phyloP scores from a whole-genome alignment of 441 rosid species.

The Isatis lusitanica region DNA sequence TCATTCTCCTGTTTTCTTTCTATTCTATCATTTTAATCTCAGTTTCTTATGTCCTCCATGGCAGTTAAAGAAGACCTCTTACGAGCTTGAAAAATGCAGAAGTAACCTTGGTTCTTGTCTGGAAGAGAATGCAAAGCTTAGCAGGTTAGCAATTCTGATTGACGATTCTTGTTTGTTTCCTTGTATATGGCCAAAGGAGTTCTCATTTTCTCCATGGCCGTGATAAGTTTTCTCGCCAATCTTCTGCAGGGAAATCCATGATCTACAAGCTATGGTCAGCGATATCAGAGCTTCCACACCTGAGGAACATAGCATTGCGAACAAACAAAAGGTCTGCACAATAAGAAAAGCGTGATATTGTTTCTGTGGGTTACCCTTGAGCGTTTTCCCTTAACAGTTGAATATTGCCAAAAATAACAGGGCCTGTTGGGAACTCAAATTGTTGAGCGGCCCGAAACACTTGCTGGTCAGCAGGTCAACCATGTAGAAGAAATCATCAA shows the following conservation, averaged over 20 bases:
- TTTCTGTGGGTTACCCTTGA: slow-evolving; percentile 10
- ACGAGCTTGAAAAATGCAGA: slow-evolving; percentile 79
- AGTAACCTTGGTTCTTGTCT: slow-evolving; percentile 65
- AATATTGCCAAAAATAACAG: slow-evolving; percentile 42
- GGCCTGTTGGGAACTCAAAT: slow-evolving; percentile 38
- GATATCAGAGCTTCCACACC: slow-evolving; percentile 43
- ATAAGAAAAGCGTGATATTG: background rate
- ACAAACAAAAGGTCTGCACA: slow-evolving; percentile 47
- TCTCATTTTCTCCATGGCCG: slow-evolving; percentile 29
- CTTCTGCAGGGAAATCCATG: slow-evolving; percentile 69
- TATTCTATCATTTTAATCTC: slow-evolving; percentile 19
- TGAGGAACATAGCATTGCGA: slow-evolving; percentile 37
- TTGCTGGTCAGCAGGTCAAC: slow-evolving; percentile 43
- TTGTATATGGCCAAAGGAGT: slow-evolving; percentile 5
- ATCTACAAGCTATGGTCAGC: slow-evolving; percentile 52
- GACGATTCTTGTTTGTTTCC: slow-evolving; percentile 26
- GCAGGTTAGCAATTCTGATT: slow-evolving; percentile 53
- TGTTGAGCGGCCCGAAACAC: slow-evolving; percentile 36
- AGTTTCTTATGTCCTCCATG: slow-evolving; percentile 31
- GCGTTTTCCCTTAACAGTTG: slow-evolving; percentile 17
- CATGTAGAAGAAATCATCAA: slow-evolving; percentile 67
- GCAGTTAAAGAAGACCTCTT: slow-evolving; percentile 62
- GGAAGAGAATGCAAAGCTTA: slow-evolving; percentile 79
- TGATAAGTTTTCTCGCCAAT: slow-evolving; percentile 20
- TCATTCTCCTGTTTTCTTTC: slow-evolving; percentile 21